Evolutionary conservation across 768 basidiomycete genomes (phyloP).

Genomic region (Suillus clintonianus): DNA sequence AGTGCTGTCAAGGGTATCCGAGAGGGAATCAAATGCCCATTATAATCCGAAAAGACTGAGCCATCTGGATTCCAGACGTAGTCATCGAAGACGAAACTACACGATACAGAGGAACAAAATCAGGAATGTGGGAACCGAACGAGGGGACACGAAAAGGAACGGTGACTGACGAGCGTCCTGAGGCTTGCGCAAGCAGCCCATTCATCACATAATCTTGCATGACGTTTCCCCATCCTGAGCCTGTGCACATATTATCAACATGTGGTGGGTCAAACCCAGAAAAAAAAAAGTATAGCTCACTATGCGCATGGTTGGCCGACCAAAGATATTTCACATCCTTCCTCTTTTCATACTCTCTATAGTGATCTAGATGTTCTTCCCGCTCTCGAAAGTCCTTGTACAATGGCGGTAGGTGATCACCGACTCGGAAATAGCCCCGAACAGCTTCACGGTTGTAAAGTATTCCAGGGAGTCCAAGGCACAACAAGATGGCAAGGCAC

Average conservation of each 20-base stretch:
- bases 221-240: conserved; percentile 42
- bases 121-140: neutral
- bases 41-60: conserved; percentile 37
- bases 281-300: conserved; percentile 25
- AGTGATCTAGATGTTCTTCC: conserved; percentile 45
- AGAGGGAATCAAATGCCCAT: conserved; percentile 39
- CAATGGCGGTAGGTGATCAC: conserved; percentile 37
- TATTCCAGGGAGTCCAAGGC: neutral
- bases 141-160: neutral
- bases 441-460: neutral
- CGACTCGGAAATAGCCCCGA: neutral
- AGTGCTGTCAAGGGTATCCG: conserved; percentile 44
- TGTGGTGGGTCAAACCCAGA: neutral
- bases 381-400: conserved; percentile 39
- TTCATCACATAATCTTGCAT: conserved; percentile 43
- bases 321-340: conserved; percentile 43
- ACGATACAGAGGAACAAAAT: conserved; percentile 3
- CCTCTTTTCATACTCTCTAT: conserved; percentile 36
- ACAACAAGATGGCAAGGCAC: neutral
- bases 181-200: conserved; percentile 34
- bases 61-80: conserved; percentile 42
- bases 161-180: conserved; percentile 36
- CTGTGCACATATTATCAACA: conserved; percentile 16
- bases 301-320: conserved; percentile 46
- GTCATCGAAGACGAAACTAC: conserved; percentile 45